Evolutionary conservation across 139 green algal species (phyloP).

Genomic region (Tetradesmus obliquus): DNA sequence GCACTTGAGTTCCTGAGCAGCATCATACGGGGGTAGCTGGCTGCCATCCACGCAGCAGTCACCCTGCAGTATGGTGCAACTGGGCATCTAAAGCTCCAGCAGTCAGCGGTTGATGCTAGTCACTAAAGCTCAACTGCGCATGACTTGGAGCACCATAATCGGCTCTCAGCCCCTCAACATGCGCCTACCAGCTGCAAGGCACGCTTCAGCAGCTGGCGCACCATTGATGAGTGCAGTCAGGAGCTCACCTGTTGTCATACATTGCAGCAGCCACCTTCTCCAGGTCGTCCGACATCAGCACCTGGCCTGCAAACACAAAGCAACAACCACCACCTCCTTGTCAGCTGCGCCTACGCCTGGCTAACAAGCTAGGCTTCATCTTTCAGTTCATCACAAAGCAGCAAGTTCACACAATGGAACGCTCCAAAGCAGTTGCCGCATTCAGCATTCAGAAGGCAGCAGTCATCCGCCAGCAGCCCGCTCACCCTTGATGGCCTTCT

Average conservation of each 20-base stretch:
- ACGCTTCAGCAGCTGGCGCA: too few relatives aligned
- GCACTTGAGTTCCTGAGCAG: conserved; percentile 71
- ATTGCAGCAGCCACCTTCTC: conserved; percentile 50
- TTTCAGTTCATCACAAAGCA: background rate
- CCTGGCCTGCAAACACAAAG: conserved; percentile 46
- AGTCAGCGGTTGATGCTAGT: too few relatives aligned
- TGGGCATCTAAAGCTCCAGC: too few relatives aligned
- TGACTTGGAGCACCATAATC: too few relatives aligned
- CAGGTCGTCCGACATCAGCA: conserved; percentile 79
- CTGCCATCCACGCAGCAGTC: conserved; percentile 73
- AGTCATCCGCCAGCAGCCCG: conserved; percentile 2
- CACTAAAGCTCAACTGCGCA: background rate
- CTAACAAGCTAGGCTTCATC: background rate
- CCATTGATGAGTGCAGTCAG: too few relatives aligned
- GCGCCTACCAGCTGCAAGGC: too few relatives aligned
- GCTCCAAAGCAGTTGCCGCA: background rate
- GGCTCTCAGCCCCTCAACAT: too few relatives aligned
- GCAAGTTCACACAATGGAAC: too few relatives aligned
- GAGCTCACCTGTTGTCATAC: conserved; percentile 56
- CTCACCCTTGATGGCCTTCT: conserved; percentile 59
- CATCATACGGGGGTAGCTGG: conserved; percentile 79
- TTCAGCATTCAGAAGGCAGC: conserved; percentile 39
- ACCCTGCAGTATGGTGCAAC: conserved; percentile 76
- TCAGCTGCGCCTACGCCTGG: background rate
- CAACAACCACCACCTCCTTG: background rate